phyloP scores from a whole-genome alignment of 2,329 filamentous ascomycete genomes.

The Fusarium fujikuroi region DNA sequence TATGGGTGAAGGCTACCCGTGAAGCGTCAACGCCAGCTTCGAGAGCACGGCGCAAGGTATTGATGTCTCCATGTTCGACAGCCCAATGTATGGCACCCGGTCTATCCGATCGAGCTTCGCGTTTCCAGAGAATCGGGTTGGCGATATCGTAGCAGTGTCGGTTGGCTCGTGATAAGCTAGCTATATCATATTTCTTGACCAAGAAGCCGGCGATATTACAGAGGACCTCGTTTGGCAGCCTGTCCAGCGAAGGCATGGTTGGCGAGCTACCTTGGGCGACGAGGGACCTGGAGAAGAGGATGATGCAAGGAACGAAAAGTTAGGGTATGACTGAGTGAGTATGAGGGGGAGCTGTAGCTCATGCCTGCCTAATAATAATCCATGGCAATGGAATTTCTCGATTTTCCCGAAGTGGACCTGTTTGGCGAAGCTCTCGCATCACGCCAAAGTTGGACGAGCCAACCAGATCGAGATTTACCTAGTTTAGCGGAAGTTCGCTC shows the following conservation, averaged over 20 bases:
- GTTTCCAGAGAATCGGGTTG: conserved; percentile 44
- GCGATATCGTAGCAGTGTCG: conserved; percentile 41
- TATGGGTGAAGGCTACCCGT: conserved; percentile 41
- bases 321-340: not conserved
- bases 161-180: conserved; percentile 40
- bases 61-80: conserved; percentile 38
- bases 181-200: conserved; percentile 43
- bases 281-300: conserved; percentile 10
- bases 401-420: conserved; percentile 17
- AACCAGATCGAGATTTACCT: conserved; percentile 9
- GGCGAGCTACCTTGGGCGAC: conserved; percentile 27
- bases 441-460: conserved; percentile 2
- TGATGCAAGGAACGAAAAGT: not conserved
- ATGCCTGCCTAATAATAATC: not conserved
- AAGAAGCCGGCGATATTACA: conserved; percentile 40
- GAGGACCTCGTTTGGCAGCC: conserved; percentile 46
- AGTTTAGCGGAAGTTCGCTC: not conserved
- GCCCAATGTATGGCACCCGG: conserved; percentile 45
- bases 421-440: conserved; percentile 7
- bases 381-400: conserved; percentile 10
- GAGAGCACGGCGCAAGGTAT: conserved; percentile 39
- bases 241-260: conserved; percentile 46
- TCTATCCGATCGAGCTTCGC: conserved; percentile 41
- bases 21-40: conserved; percentile 39
- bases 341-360: conserved; percentile 38